Percentiles rank a stretch among this genome's conserved stretches.
Conservation (phyloP, 345 rosid species). For the Linum tenue region DNA sequence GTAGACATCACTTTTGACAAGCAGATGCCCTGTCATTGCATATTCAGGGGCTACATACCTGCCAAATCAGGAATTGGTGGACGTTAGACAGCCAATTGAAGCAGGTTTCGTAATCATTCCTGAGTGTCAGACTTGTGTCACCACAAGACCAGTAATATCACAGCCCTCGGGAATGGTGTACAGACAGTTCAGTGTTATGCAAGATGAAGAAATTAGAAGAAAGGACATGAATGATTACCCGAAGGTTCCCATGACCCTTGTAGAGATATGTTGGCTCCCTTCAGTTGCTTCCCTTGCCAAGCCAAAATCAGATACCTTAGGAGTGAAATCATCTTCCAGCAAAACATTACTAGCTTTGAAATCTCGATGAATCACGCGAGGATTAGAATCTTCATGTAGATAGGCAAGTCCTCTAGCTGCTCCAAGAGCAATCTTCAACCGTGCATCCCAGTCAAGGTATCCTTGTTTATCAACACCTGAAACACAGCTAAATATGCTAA, state of each 20-base stretch:
- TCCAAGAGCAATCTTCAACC: slow-evolving; percentile 96
- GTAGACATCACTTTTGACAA: slow-evolving; percentile 96
- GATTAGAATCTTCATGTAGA: slow-evolving; percentile 98
- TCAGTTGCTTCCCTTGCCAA: slow-evolving; percentile 99
- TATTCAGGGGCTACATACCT: slow-evolving; percentile 99
- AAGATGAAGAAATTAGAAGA: neutral
- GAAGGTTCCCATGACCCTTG: slow-evolving; percentile 98
- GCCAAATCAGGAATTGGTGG: slow-evolving; percentile 14
- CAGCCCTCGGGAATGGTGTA: no score
- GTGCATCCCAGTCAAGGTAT: slow-evolving; percentile 93
- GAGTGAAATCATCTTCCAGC: slow-evolving; percentile 82
- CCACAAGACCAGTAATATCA: no score
- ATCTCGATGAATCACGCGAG: slow-evolving; percentile 95
- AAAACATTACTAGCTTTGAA: slow-evolving; percentile 95
- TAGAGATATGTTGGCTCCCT: slow-evolving; percentile 94
- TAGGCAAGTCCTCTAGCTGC: slow-evolving; percentile 98
- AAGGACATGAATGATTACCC: slow-evolving; percentile 42
- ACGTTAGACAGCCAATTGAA: neutral
- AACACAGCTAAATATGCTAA: slow-evolving; percentile 11
- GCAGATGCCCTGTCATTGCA: slow-evolving; percentile 99
- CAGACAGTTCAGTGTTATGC: no score
- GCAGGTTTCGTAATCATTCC: no score
- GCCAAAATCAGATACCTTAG: slow-evolving; percentile 98
- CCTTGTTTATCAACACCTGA: slow-evolving; percentile 56
- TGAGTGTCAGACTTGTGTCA: no score